Evolutionary conservation across 2,329 filamentous ascomycete genomes (phyloP).

Genomic region (Apiospora marii): DNA sequence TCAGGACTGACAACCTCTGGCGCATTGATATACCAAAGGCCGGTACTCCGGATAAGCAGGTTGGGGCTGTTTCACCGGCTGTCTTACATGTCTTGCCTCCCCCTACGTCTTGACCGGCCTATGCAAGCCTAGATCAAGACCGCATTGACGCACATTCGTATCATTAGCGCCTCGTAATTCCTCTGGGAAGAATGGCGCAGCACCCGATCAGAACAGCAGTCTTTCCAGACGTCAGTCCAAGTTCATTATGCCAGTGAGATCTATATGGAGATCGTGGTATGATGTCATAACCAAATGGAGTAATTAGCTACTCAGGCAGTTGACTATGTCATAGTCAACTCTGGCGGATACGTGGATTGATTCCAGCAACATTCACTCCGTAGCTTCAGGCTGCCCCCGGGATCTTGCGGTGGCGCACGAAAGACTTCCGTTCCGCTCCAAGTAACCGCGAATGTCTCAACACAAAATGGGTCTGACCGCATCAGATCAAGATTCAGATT

Average conservation of each 20-base stretch:
- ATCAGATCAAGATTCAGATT: not conserved
- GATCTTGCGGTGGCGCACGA: too few species aligned
- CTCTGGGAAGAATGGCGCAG: not conserved
- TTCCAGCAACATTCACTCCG: too few species aligned
- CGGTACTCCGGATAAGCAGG: not conserved
- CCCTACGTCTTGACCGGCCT: not conserved
- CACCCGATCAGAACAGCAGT: not conserved
- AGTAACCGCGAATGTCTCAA: not conserved
- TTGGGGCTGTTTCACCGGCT: not conserved
- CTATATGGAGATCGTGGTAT: too few species aligned
- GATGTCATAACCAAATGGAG: too few species aligned
- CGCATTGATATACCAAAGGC: not conserved
- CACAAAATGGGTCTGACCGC: too few species aligned
- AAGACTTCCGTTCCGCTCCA: too few species aligned
- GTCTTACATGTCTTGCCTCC: not conserved
- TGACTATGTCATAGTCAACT: too few species aligned
- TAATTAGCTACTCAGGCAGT: too few species aligned
- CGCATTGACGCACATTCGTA: not conserved
- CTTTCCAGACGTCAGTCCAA: not conserved
- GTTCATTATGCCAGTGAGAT: too few species aligned
- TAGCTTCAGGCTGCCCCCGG: too few species aligned
- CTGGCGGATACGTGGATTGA: too few species aligned
- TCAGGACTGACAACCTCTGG: not conserved
- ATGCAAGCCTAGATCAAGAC: not conserved
- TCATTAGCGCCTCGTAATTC: not conserved